phyloP scores from a whole-genome alignment of 2,329 filamentous ascomycete species.

The Aspergillus sp. region DNA sequence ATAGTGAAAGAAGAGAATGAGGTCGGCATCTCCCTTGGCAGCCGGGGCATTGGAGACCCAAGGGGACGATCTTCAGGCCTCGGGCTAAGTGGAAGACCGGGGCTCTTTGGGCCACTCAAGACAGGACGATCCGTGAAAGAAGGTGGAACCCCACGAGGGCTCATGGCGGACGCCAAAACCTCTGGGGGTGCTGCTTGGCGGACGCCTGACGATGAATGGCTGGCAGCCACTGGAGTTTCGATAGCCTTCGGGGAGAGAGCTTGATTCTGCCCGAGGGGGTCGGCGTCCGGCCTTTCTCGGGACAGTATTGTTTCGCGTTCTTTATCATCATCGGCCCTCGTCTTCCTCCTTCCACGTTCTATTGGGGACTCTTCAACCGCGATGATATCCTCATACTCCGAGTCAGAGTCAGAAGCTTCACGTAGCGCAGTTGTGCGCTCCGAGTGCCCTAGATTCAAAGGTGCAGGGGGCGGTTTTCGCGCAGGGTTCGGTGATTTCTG shows the following conservation, averaged over 20 bases:
- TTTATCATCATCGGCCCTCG: constrained; percentile 81
- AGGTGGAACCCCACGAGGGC: constrained; percentile 24
- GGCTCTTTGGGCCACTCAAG: constrained; percentile 55
- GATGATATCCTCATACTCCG: constrained; percentile 78
- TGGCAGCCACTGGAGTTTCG: neutral
- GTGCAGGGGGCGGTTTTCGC: constrained; percentile 82
- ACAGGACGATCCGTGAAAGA: constrained; percentile 39
- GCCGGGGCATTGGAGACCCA: constrained; percentile 59
- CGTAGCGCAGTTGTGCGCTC: constrained; percentile 44
- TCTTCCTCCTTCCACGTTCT: constrained; percentile 74
- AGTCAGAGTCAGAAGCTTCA: constrained; percentile 66
- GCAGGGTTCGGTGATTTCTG: constrained; percentile 56
- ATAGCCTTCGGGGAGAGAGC: constrained; percentile 37
- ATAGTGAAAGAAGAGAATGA: constrained; percentile 65
- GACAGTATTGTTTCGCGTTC: constrained; percentile 69
- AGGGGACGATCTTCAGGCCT: constrained; percentile 61
- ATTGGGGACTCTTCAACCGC: constrained; percentile 65
- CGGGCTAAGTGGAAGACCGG: constrained; percentile 64
- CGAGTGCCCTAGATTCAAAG: constrained; percentile 66
- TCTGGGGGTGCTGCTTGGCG: constrained; percentile 49
- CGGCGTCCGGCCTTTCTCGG: constrained; percentile 63
- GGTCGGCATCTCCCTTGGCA: constrained; percentile 49
- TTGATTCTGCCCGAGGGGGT: constrained; percentile 26
- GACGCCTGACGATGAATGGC: constrained; percentile 37
- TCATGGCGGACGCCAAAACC: constrained; percentile 32